Percentiles rank a stretch among this genome's conserved stretches.
phyloP scores from a whole-genome alignment of 148 eudicot genomes.

The Bassia scoparia region DNA sequence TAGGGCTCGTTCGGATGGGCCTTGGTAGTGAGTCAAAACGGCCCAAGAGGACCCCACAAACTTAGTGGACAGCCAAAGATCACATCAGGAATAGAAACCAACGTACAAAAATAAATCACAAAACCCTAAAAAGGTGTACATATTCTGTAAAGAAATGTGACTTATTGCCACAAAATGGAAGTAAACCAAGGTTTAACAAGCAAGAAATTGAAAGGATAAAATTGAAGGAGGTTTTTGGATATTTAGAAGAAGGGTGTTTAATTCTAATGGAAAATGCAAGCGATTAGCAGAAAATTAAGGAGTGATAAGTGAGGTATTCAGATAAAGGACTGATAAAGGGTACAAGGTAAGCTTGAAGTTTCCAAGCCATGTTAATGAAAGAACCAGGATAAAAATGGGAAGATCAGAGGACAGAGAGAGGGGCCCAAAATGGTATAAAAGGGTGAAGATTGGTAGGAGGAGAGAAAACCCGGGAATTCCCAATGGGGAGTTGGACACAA shows the following conservation, averaged over 20 bases:
- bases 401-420: conserved; percentile 32
- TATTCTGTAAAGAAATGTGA: conserved; percentile 6
- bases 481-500: conserved; percentile 23
- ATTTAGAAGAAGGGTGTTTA: not conserved
- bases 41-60: conserved; percentile 30
- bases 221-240: not conserved
- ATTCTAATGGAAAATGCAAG: conserved; percentile 28
- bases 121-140: conserved; percentile 16
- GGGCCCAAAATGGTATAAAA: conserved; percentile 45
- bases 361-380: conserved; percentile 44
- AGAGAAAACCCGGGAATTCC: conserved; percentile 29
- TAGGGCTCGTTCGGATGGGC: conserved; percentile 63
- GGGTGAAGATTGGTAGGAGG: conserved; percentile 33
- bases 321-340: conserved; percentile 29
- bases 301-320: conserved; percentile 10
- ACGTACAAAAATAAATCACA: conserved; percentile 28
- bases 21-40: conserved; percentile 38
- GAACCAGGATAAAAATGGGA: conserved; percentile 26
- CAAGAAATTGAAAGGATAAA: conserved; percentile 29
- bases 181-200: conserved; percentile 8
- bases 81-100: conserved; percentile 37
- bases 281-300: conserved; percentile 17
- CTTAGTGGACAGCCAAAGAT: conserved; percentile 27
- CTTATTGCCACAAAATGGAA: conserved; percentile 23
- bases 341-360: conserved; percentile 49